Evolutionary conservation across 768 basidiomycete species (phyloP).

Genomic region (Coprinellus micaceus): DNA sequence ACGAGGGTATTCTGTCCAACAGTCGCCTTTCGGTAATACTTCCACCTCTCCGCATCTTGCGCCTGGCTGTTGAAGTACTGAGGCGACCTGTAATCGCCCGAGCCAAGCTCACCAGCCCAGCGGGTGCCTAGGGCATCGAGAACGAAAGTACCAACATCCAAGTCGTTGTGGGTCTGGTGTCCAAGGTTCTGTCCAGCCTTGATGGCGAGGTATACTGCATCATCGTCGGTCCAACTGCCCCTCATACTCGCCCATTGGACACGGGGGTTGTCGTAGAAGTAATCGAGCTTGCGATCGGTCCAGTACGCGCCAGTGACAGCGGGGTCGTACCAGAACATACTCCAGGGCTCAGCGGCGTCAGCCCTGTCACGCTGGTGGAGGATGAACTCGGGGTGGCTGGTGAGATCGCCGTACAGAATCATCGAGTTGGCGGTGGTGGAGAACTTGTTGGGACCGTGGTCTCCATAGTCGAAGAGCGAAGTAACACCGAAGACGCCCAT

Average conservation of each 20-base stretch:
- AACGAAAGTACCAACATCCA: slow-evolving; percentile 94
- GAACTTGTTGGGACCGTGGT: slow-evolving; percentile 93
- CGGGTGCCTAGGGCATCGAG: slow-evolving; percentile 89
- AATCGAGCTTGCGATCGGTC: slow-evolving; percentile 80
- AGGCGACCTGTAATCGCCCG: slow-evolving; percentile 70
- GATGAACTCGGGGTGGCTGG: slow-evolving; percentile 66
- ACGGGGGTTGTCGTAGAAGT: slow-evolving; percentile 65
- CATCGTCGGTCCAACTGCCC: slow-evolving; percentile 85
- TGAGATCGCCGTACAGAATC: slow-evolving; percentile 71
- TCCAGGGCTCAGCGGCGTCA: slow-evolving; percentile 81
- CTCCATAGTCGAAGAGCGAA: slow-evolving; percentile 80
- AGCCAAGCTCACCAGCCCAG: slow-evolving; percentile 94
- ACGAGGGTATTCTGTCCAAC: slow-evolving; percentile 96
- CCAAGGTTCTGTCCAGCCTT: slow-evolving; percentile 79
- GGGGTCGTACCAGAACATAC: slow-evolving; percentile 93
- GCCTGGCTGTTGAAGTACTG: slow-evolving; percentile 76
- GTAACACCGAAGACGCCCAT: slow-evolving; percentile 85
- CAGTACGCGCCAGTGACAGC: slow-evolving; percentile 84
- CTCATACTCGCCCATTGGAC: slow-evolving; percentile 93
- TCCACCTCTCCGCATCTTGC: slow-evolving; percentile 74
- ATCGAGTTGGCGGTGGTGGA: slow-evolving; percentile 89
- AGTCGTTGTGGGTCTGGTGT: slow-evolving; percentile 93
- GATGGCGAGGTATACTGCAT: slow-evolving; percentile 81
- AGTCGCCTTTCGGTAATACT: slow-evolving; percentile 94
- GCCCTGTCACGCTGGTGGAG: slow-evolving; percentile 89